Evolutionary conservation across 2,329 filamentous ascomycete genomes (phyloP), one percentile per base, ranked within the genome.

Genomic region (Aschersonia sp.): DNA sequence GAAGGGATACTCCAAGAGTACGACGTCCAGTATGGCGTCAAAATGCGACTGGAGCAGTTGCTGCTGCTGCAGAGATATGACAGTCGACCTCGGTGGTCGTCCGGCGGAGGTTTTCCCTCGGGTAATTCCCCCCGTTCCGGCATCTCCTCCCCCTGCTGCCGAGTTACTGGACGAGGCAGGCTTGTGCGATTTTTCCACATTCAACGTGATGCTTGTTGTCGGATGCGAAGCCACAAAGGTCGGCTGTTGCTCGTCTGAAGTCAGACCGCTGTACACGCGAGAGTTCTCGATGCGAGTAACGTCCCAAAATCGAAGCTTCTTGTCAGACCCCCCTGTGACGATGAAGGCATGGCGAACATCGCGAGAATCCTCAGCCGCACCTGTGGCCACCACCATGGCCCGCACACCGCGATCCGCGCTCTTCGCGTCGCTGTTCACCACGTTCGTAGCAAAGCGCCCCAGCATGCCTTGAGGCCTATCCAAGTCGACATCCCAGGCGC

Each of bases 221-320:
- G 80, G 78, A 52, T 85, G 76, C 12, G 74, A 70, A 1, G 76
- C 69, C 5, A 77, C 74, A 59, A 89, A 97, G 8, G 76, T 76
- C n/a, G 87, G 84, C 59, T 79, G 81, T 35, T 76, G 69, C 50
- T 88, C 82, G 35, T 87, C 83, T 2, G 70, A 65, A 49, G 79
- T 77, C 9, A 88, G 70, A 0, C 90, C 90, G 60, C 85, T 94
- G 53, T 94, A 82, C 11, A 96, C 76, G 48, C 75, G 72, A 41
- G 87, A 95, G 50, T 80, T 77, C 58, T 95, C 87, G 8, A 87
- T 74, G 8, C 81, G 81, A 8, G 79, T 73, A 11, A 92, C 73
- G 59, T 98, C 90, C 92, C 92, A 98, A 66, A 94, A 97, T 8
- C 92, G 80, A 14, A 98, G 76, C 63, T 86, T 92, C 66, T 85